Evolutionary conservation across 163 green algal genomes (phyloP).

Genomic region (Picocystis sp.): DNA sequence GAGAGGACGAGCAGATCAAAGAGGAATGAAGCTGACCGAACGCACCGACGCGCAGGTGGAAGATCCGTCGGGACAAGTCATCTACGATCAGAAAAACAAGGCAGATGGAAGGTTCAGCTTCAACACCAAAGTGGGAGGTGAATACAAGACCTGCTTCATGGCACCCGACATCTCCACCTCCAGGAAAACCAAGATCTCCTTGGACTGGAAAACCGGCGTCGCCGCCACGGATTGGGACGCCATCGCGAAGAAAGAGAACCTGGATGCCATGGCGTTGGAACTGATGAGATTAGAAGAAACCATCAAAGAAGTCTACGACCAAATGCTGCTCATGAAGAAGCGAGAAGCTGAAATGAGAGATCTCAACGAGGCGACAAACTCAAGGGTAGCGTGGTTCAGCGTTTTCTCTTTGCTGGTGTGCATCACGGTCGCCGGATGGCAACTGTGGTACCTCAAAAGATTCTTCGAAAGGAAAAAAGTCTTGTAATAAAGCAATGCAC

Average conservation of each 20-base stretch:
- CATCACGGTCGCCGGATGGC: slow-evolving; percentile 41
- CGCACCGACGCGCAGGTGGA: slow-evolving; percentile 27
- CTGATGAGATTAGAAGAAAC: slow-evolving; percentile 51
- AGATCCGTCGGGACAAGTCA: slow-evolving; percentile 30
- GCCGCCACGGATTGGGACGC: slow-evolving; percentile 72
- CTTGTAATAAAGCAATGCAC: slow-evolving; percentile 26
- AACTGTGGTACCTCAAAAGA: slow-evolving; percentile 64
- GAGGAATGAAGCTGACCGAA: neutral
- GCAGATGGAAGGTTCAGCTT: slow-evolving; percentile 53
- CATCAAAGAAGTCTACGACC: slow-evolving; percentile 40
- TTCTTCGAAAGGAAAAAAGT: slow-evolving; percentile 63
- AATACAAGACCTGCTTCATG: slow-evolving; percentile 82
- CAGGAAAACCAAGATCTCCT: slow-evolving; percentile 36
- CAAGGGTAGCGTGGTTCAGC: slow-evolving; percentile 60
- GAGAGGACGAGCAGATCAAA: neutral
- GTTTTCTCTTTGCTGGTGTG: slow-evolving; percentile 57
- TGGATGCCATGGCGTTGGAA: slow-evolving; percentile 61
- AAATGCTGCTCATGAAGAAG: slow-evolving; percentile 44
- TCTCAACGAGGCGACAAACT: slow-evolving; percentile 60
- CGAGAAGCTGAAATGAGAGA: slow-evolving; percentile 53
- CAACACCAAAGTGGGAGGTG: slow-evolving; percentile 43
- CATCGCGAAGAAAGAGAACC: slow-evolving; percentile 87
- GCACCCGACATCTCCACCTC: slow-evolving; percentile 44
- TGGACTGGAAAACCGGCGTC: slow-evolving; percentile 72
- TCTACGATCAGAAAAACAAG: slow-evolving; percentile 37